A percentile compares a stretch with the other conserved stretches of the same genome.
Conservation (phyloP, 1,284 basidiomycete species). For the Cryptococcus floricola region DNA sequence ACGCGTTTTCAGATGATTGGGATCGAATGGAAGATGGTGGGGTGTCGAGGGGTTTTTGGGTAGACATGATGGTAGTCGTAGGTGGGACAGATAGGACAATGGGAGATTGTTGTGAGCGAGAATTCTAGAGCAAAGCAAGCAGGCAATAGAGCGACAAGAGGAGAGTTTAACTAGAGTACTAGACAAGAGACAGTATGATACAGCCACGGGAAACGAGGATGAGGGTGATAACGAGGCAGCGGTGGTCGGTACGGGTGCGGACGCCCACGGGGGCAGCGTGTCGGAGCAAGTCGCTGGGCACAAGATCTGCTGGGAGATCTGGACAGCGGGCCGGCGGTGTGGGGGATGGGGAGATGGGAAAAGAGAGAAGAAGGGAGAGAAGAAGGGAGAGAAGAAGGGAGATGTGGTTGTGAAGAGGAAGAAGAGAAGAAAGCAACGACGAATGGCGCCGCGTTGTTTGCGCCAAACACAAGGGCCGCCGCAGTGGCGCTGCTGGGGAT, state of each 20-base stretch:
- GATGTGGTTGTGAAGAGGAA: not conserved
- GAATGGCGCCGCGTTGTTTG: not conserved
- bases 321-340: not conserved
- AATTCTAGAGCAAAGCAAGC: not conserved
- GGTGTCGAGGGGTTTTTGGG: conserved; percentile 19
- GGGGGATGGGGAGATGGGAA: not conserved
- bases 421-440: not conserved
- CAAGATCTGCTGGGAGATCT: not conserved
- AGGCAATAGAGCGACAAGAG: not conserved
- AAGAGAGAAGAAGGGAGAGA: not conserved
- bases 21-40: conserved; percentile 20
- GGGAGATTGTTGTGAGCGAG: conserved; percentile 7
- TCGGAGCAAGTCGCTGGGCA: conserved; percentile 13
- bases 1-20: not conserved
- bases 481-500: not conserved
- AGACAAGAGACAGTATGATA: not conserved
- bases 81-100: conserved; percentile 5
- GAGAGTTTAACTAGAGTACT: not conserved
- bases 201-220: not conserved
- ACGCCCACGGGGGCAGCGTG: not conserved
- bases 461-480: not conserved
- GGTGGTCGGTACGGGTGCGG: not conserved
- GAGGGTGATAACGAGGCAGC: not conserved
- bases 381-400: not conserved
- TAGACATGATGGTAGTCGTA: not conserved